Evolutionary conservation across 1,284 basidiomycete genomes (phyloP).

Genomic region (Ganoderma resinaceum): DNA sequence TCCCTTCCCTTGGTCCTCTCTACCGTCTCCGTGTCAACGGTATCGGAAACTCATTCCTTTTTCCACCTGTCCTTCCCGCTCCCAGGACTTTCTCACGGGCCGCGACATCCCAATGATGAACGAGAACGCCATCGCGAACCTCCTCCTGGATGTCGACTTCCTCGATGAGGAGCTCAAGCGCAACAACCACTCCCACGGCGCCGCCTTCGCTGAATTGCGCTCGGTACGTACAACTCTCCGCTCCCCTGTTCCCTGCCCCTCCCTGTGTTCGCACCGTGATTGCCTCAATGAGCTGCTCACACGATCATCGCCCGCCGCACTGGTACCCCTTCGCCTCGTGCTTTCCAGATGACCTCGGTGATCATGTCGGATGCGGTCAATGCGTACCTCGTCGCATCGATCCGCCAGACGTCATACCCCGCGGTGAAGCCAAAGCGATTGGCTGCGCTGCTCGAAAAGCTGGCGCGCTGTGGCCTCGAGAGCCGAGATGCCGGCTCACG

Average conservation of each 20-base stretch:
- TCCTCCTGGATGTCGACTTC: conserved; percentile 85
- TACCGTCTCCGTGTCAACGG: conserved; percentile 3
- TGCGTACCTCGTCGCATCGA: conserved; percentile 80
- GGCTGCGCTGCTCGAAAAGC: conserved; percentile 82
- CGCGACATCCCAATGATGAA: conserved; percentile 84
- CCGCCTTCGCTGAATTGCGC: conserved; percentile 85
- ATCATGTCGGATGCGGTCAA: conserved; percentile 77
- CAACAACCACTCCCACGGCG: conserved; percentile 71
- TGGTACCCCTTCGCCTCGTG: neutral
- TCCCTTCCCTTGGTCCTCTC: neutral
- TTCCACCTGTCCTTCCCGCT: conserved; percentile 1
- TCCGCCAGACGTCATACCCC: conserved; percentile 77
- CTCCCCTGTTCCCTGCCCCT: neutral
- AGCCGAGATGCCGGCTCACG: conserved; percentile 64
- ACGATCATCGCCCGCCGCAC: conserved; percentile 19
- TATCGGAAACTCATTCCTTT: conserved; percentile 5
- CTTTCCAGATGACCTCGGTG: conserved; percentile 75
- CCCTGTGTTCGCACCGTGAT: conserved; percentile 19
- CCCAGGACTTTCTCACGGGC: conserved; percentile 80
- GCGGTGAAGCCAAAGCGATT: conserved; percentile 77
- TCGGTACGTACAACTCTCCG: conserved; percentile 59
- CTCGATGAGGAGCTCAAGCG: conserved; percentile 83
- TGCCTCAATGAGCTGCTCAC: conserved; percentile 14
- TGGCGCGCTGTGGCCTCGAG: conserved; percentile 70
- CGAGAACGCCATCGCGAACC: conserved; percentile 86